These are phyloP conservation scores for Phytophthora palmivora DNA, from an alignment of 352 stramenopile genomes.

Conservation along the genomic window DNA sequence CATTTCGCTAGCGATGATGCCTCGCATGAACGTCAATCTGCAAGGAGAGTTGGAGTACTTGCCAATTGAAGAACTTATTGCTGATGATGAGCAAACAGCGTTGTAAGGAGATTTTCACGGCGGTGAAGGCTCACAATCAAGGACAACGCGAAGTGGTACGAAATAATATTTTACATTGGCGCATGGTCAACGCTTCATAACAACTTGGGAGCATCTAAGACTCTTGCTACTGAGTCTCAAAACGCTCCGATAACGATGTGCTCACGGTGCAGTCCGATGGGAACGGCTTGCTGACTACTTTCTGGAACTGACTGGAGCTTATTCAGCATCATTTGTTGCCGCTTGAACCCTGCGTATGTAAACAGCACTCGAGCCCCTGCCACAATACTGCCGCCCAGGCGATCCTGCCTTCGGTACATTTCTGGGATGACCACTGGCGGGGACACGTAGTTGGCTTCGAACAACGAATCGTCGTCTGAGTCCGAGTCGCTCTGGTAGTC, in stretches of 20 bases:
- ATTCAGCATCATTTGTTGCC: conserved; percentile 47
- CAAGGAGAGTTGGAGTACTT: background rate
- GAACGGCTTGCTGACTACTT: conserved; percentile 9
- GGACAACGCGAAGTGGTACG: conserved; percentile 6
- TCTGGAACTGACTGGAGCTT: conserved; percentile 52
- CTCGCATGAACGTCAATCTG: conserved; percentile 18
- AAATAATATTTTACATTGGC: conserved; percentile 11
- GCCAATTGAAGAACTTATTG: background rate
- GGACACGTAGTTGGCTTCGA: conserved; percentile 29
- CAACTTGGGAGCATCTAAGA: background rate
- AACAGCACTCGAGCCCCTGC: conserved; percentile 57
- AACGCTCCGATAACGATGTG: conserved; percentile 24
- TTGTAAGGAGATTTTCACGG: too few species aligned
- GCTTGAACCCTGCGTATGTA: conserved; percentile 68
- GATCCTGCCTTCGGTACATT: conserved; percentile 58
- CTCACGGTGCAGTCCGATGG: conserved; percentile 15
- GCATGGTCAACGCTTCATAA: conserved; percentile 15
- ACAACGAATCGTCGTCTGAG: conserved; percentile 30
- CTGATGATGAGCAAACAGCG: too few species aligned
- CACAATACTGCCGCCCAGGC: conserved; percentile 57
- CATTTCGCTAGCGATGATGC: conserved; percentile 40
- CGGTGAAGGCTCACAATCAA: background rate
- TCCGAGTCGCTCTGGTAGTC: conserved; percentile 33
- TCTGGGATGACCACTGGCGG: conserved; percentile 62
- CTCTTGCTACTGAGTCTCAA: too few species aligned